A percentile compares a stretch with the other conserved stretches of the same genome.
Evolutionary conservation across 2,329 filamentous ascomycete genomes (phyloP).

Genomic region (Trichoderma koningii): DNA sequence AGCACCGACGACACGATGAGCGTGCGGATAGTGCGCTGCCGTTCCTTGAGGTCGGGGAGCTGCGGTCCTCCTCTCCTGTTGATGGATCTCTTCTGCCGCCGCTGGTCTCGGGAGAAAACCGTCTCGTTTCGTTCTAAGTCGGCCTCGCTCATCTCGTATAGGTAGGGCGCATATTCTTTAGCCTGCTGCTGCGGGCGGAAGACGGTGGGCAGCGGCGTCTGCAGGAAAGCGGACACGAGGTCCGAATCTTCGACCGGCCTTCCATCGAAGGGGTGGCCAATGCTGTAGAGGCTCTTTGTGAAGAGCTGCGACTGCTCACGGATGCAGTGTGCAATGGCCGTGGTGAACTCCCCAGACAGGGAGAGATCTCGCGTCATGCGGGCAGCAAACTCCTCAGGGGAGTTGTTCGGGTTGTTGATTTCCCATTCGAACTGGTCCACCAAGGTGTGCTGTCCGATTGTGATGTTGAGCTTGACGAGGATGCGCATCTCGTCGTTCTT

Average conservation of each 20-base stretch:
- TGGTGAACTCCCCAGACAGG: slow-evolving; percentile 92
- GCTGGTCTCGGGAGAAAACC: slow-evolving; percentile 89
- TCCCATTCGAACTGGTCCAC: slow-evolving; percentile 99
- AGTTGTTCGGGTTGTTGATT: slow-evolving; percentile 92
- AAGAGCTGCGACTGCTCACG: slow-evolving; percentile 95
- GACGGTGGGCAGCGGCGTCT: slow-evolving; percentile 76
- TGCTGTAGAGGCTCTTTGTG: slow-evolving; percentile 87
- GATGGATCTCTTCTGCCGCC: slow-evolving; percentile 91
- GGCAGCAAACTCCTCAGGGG: slow-evolving; percentile 88
- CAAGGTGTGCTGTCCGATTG: slow-evolving; percentile 89
- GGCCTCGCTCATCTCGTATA: slow-evolving; percentile 90
- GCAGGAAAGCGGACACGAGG: slow-evolving; percentile 79
- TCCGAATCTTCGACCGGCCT: slow-evolving; percentile 91
- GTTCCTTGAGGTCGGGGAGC: slow-evolving; percentile 92
- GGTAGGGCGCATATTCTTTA: slow-evolving; percentile 89
- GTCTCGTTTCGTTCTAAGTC: slow-evolving; percentile 89
- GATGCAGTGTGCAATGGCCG: slow-evolving; percentile 96
- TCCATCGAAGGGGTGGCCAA: slow-evolving; percentile 93
- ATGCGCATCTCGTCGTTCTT: slow-evolving; percentile 99
- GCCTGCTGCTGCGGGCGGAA: slow-evolving; percentile 91
- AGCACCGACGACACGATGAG: slow-evolving; percentile 90
- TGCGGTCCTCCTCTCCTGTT: slow-evolving; percentile 90
- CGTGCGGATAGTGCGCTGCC: slow-evolving; percentile 89
- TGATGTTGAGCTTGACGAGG: slow-evolving; percentile 93
- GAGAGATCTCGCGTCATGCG: slow-evolving; percentile 89